These are phyloP conservation scores for Mytilinidion resinicola DNA, from an alignment of 495 filamentous ascomycete species.

Conservation along the genomic window DNA sequence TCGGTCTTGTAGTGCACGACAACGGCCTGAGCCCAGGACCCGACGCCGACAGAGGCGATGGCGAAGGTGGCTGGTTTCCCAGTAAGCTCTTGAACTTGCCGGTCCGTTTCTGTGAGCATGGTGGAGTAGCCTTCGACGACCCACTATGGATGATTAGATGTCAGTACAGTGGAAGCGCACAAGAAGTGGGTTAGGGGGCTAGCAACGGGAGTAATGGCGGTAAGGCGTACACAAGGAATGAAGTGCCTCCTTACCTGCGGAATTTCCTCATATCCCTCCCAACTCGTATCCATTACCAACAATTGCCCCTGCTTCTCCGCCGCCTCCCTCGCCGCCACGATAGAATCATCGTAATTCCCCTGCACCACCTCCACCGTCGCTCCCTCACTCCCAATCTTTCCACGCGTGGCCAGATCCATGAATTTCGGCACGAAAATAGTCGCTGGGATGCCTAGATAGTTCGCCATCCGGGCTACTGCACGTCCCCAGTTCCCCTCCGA, in stretches of 20 bases:
- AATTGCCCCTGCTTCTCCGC: conserved; percentile 37
- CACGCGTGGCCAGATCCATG: conserved; percentile 48
- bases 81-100: conserved; percentile 38
- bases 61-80: conserved; percentile 37
- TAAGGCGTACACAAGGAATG: too few species aligned
- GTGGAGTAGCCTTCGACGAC: conserved; percentile 68
- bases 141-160: conserved; percentile 40
- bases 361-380: conserved; percentile 46
- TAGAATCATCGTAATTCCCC: conserved; percentile 56
- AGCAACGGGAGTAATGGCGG: too few species aligned
- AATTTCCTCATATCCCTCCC: conserved; percentile 55
- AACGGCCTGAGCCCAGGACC: conserved; percentile 58
- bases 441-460: conserved; percentile 45
- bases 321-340: conserved; percentile 40
- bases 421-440: conserved; percentile 51
- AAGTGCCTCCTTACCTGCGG: conserved; percentile 33
- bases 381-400: conserved; percentile 52
- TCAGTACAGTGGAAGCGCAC: too few species aligned
- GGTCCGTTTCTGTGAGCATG: conserved; percentile 57
- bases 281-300: conserved; percentile 61
- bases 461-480: conserved; percentile 59
- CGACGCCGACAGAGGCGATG: conserved; percentile 59
- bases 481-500: conserved; percentile 71
- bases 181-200: too few species aligned
- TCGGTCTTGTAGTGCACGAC: conserved; percentile 50